These are phyloP conservation scores for Dipteronia sinensis DNA, from an alignment of 345 rosid genomes.

Conservation along the genomic window DNA sequence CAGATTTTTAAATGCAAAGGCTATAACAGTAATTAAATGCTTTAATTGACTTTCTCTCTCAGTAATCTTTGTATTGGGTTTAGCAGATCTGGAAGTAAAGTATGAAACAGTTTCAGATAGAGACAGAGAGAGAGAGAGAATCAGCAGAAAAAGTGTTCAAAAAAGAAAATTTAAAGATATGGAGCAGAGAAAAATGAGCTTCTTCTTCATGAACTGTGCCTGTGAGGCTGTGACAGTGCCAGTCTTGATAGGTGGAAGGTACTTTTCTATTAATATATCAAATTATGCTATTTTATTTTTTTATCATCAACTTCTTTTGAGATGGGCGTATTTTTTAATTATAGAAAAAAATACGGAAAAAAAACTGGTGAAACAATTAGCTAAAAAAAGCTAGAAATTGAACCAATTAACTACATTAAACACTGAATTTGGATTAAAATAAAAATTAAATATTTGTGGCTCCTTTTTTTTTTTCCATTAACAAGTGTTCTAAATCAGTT, in stretches of 20 bases:
- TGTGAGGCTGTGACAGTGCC: slow-evolving; percentile 27
- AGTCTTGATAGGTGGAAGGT: slow-evolving; percentile 27
- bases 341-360: background rate
- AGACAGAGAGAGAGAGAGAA: slow-evolving; percentile 11
- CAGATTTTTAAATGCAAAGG: background rate
- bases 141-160: background rate
- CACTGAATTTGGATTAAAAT: background rate
- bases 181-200: slow-evolving; percentile 15
- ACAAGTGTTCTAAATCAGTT: slow-evolving; percentile 31
- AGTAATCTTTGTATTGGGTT: background rate
- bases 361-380: slow-evolving; percentile 17
- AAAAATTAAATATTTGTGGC: background rate
- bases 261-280: slow-evolving; percentile 27
- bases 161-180: background rate
- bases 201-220: slow-evolving; percentile 16
- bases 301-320: slow-evolving; percentile 15
- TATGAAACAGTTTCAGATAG: slow-evolving; percentile 17
- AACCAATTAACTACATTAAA: slow-evolving; percentile 5
- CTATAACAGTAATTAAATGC: slow-evolving; percentile 19
- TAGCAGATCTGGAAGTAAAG: slow-evolving; percentile 30
- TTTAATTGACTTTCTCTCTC: background rate
- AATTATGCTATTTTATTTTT: background rate
- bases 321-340: slow-evolving; percentile 11
- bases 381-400: slow-evolving; percentile 3
- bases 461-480: slow-evolving; percentile 3